Evolutionary conservation across 768 basidiomycete species (phyloP), one percentile per base, ranked within the genome.

Genomic region (Pleurotus sapidus): DNA sequence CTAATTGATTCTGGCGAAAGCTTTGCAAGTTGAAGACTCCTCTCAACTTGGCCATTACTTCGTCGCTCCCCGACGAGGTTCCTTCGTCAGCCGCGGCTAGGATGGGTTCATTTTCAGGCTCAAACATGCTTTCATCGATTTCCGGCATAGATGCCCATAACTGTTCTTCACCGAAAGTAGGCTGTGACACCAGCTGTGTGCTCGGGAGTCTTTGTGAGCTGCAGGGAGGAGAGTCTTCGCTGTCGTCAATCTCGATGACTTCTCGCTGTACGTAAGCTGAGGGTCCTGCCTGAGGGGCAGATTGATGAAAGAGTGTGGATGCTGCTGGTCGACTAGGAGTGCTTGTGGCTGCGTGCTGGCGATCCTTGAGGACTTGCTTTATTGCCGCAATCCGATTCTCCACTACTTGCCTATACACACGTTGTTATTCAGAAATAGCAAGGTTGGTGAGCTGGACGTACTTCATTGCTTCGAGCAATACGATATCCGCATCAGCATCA

Each of bases 1-100:
- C 87, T 40, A 94, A 79, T 67, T 98, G 97, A 70, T 98, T 91
- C 12, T 70, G 72, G 34, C 96, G 84, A 70, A 98, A 98, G 1
- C 67, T 64, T 0, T 78, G 63, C 12, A 98, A 76, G 4, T 74
- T 73, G 70, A 98, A 98, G 0, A 81, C 76, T 6, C 70, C 62
- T 47, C 72, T 77, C 7, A 95, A 76, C 11, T 81, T 79, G 20
- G 70, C 70, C 59, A 73, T 71, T 49, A 90, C 74, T 65, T 92
- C 89, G 8, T 55, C 46, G 23, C 11, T 12, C 15, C 49, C 27
- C 2, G 49, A 50, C 20, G 7, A 20, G 12, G 20, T 25, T 34
- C 30, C 30, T n/a, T 50, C 49, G 5, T 17, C 4, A 15, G 39
- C 51, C 17, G 23, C 1, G 18, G 18, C 25, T 11, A 18, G 17